Evolutionary conservation across 164 flowering plant species (phyloP).

Genomic region (Brasenia schreberi): DNA sequence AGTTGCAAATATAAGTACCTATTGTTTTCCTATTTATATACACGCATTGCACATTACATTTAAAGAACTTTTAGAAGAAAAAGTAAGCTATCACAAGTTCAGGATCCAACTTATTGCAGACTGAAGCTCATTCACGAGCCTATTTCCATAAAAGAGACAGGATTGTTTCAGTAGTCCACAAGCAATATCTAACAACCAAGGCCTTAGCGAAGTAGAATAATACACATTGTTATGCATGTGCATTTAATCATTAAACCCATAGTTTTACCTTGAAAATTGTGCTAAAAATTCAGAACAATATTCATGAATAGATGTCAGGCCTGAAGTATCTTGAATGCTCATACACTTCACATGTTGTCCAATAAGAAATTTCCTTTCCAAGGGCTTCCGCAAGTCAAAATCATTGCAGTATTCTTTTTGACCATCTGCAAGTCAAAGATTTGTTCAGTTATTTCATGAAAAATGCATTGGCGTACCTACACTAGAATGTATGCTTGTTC

Average conservation of each 20-base stretch:
- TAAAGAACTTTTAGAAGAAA: too few species aligned
- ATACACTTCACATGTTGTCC: slow-evolving; percentile 51
- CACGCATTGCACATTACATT: too few species aligned
- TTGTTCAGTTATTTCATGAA: slow-evolving; percentile 1
- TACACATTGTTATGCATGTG: background rate
- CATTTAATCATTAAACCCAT: background rate
- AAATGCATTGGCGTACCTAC: background rate
- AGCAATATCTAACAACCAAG: too few species aligned
- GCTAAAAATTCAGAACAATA: slow-evolving; percentile 60
- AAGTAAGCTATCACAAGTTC: too few species aligned
- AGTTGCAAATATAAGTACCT: too few species aligned
- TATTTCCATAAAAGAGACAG: too few species aligned
- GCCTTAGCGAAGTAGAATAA: too few species aligned
- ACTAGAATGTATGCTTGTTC: background rate
- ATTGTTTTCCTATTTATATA: too few species aligned
- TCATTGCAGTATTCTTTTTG: slow-evolving; percentile 67
- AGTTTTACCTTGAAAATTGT: slow-evolving; percentile 45
- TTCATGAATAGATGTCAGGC: slow-evolving; percentile 34
- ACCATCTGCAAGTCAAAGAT: slow-evolving; percentile 29
- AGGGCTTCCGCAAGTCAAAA: slow-evolving; percentile 84
- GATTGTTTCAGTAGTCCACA: too few species aligned
- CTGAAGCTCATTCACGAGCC: too few species aligned
- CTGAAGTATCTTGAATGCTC: slow-evolving; percentile 42
- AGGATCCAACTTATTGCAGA: too few species aligned
- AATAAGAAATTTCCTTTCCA: slow-evolving; percentile 52